Conservation (phyloP, 805 yeast species). For the Cyberlindnera galapagoensis region DNA sequence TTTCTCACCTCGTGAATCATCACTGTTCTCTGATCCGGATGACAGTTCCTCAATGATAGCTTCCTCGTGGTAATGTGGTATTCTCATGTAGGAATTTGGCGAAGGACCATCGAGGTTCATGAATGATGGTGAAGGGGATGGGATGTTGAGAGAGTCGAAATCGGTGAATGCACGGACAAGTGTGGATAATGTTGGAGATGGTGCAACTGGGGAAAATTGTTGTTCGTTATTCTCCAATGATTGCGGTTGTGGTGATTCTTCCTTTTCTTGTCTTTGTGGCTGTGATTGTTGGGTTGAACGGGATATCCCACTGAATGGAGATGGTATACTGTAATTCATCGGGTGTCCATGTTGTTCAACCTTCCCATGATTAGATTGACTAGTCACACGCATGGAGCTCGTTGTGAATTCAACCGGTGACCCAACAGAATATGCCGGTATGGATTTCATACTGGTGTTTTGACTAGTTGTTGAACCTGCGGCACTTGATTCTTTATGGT, state of each 20-base stretch:
- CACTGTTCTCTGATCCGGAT: too few relatives aligned
- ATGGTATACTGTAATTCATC: conserved; percentile 1
- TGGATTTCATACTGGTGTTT: too few relatives aligned
- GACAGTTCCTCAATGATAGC: conserved; percentile 7
- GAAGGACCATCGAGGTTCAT: too few relatives aligned
- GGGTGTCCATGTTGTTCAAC: too few relatives aligned
- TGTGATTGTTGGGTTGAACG: background rate
- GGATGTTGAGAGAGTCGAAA: conserved; percentile 16
- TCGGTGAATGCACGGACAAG: conserved; percentile 21
- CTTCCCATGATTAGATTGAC: too few relatives aligned
- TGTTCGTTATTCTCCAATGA: too few relatives aligned
- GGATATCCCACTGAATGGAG: conserved; percentile 3
- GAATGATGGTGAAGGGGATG: conserved; percentile 13
- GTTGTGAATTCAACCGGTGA: conserved; percentile 1
- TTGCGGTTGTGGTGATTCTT: background rate
- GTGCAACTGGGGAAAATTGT: conserved; percentile 1
- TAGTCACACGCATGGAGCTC: too few relatives aligned
- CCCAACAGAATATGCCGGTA: background rate
- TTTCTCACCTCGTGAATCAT: too few relatives aligned
- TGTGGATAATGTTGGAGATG: conserved; percentile 16
- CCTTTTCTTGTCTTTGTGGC: background rate
- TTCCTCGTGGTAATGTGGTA: conserved; percentile 6
- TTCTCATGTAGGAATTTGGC: too few relatives aligned
- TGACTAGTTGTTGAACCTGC: too few relatives aligned
- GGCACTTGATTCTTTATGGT: conserved; percentile 5